A percentile compares a stretch with the other conserved stretches of the same genome.
These are phyloP conservation scores for Collybia nuda DNA, from an alignment of 768 basidiomycete species.

Conservation along the genomic window DNA sequence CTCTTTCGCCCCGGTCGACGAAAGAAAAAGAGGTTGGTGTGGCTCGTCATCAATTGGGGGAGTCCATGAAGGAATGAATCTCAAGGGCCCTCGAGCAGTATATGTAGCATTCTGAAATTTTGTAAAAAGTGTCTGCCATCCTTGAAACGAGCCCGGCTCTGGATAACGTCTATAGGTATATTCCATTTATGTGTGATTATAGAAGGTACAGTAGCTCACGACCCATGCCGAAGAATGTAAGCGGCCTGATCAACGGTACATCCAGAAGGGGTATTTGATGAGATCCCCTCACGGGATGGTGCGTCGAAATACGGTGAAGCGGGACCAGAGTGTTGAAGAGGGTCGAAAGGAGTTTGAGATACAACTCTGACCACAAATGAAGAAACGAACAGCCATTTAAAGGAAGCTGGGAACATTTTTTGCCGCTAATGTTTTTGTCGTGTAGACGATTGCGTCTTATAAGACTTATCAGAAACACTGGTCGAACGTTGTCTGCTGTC, in stretches of 20 bases:
- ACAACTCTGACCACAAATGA: no score
- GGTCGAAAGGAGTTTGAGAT: conserved; percentile 25
- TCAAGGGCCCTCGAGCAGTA: conserved; percentile 34
- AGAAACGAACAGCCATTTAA: no score
- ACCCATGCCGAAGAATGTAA: conserved; percentile 42
- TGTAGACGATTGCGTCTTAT: no score
- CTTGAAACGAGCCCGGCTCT: conserved; percentile 36
- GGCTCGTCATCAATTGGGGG: conserved; percentile 37
- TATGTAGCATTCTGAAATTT: conserved; percentile 42
- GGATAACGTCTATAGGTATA: conserved; percentile 32
- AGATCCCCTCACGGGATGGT: conserved; percentile 34
- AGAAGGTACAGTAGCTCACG: conserved; percentile 21
- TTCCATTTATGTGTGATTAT: neutral
- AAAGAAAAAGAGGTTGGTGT: conserved; percentile 38
- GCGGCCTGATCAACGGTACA: conserved; percentile 44
- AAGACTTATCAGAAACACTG: no score
- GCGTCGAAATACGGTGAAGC: conserved; percentile 44
- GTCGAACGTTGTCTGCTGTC: no score
- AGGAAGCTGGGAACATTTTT: no score
- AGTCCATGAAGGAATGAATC: conserved; percentile 39
- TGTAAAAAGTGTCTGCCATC: conserved; percentile 34
- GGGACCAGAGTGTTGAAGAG: conserved; percentile 40
- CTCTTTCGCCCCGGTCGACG: conserved; percentile 37
- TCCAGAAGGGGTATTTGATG: conserved; percentile 28
- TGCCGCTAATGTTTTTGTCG: no score